phyloP scores from a whole-genome alignment of 2,329 filamentous ascomycete species.

The Iodosphaeria phyllophila region DNA sequence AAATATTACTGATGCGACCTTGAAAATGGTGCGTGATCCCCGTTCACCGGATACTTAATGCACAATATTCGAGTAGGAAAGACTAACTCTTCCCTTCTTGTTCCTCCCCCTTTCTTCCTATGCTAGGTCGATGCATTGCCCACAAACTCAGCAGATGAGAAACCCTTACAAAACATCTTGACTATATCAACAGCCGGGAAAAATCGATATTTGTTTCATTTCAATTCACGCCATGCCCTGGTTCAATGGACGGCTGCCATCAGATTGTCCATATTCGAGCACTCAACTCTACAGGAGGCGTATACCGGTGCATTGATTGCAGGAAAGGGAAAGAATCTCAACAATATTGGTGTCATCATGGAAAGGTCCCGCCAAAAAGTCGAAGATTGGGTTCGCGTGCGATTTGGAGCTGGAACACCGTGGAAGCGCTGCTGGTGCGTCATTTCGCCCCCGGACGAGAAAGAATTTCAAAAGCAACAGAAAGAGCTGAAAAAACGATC shows the following conservation, averaged over 20 bases:
- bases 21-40: conserved; percentile 63
- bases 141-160: conserved; percentile 56
- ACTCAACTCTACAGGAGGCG: conserved; percentile 81
- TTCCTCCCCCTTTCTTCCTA: not conserved
- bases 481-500: conserved; percentile 70
- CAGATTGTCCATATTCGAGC: conserved; percentile 83
- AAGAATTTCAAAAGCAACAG: conserved; percentile 67
- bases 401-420: conserved; percentile 87
- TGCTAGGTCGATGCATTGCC: conserved; percentile 72
- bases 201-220: conserved; percentile 89
- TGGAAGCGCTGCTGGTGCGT: conserved; percentile 98
- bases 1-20: conserved; percentile 90
- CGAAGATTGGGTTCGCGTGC: conserved; percentile 86
- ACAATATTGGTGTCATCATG: conserved; percentile 82
- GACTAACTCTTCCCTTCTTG: not conserved
- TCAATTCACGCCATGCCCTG: conserved; percentile 83
- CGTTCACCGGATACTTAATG: not conserved
- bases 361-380: conserved; percentile 58
- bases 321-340: conserved; percentile 74
- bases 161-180: conserved; percentile 81
- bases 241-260: conserved; percentile 95
- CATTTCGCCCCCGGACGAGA: conserved; percentile 80
- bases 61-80: not conserved
- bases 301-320: conserved; percentile 94
- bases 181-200: conserved; percentile 90